Conservation (phyloP, 176 grass and related monocot species). For the Coix lacrymajobi region DNA sequence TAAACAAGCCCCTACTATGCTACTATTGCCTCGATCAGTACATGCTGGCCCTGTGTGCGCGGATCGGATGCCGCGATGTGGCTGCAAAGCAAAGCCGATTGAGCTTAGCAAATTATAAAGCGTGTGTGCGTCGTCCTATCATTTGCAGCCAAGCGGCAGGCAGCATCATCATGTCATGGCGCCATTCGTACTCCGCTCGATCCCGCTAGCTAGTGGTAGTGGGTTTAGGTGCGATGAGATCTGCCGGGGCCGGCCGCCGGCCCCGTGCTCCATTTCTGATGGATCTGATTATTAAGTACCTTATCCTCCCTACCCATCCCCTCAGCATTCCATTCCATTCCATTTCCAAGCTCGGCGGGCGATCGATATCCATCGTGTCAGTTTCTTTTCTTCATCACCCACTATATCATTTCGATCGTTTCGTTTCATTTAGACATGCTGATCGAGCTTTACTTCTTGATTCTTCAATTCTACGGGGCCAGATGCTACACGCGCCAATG, state of each 20-base stretch:
- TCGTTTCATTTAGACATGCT: background rate
- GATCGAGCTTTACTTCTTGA: background rate
- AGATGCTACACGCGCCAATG: background rate
- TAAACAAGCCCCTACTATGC: too few relatives aligned
- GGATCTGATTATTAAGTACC: background rate
- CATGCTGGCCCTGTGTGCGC: background rate
- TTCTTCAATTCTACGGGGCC: background rate
- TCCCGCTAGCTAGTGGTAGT: background rate
- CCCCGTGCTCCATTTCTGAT: background rate
- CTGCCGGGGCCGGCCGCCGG: background rate
- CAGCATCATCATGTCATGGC: background rate
- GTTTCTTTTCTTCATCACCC: background rate
- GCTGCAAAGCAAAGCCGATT: background rate
- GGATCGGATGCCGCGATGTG: background rate
- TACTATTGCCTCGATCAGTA: background rate
- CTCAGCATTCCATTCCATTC: background rate
- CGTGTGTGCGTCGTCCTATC: background rate
- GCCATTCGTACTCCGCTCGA: background rate
- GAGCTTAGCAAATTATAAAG: background rate
- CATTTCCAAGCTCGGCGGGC: background rate
- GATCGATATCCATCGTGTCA: background rate
- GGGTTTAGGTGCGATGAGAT: slow-evolving; percentile 19
- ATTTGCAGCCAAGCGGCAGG: background rate
- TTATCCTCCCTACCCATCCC: background rate
- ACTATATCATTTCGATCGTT: background rate